Conservation (phyloP, 2,329 filamentous ascomycete genomes). For the Cryphonectria carpinicola region DNA sequence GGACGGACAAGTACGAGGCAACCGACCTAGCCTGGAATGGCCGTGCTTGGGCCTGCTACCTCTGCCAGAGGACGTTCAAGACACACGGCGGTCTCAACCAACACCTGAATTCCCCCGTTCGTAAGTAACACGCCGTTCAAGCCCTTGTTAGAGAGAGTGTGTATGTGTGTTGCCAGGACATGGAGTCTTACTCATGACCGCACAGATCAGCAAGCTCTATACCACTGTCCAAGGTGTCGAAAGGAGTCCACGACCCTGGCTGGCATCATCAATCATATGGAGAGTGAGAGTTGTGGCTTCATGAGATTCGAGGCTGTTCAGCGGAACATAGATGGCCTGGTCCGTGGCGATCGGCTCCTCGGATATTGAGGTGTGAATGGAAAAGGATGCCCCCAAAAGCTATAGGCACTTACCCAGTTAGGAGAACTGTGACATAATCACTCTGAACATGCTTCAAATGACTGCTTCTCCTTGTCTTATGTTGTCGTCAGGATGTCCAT, state of each 20-base stretch:
- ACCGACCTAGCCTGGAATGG: constrained; percentile 50
- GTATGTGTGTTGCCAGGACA: not conserved
- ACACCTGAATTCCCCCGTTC: constrained; percentile 58
- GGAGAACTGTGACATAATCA: not conserved
- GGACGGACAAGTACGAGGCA: constrained; percentile 41
- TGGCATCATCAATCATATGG: constrained; percentile 46
- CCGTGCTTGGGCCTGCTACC: constrained; percentile 52
- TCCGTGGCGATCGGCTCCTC: constrained; percentile 29
- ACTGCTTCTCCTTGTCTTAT: not conserved
- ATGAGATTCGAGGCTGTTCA: constrained; percentile 45
- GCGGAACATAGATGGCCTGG: constrained; percentile 31
- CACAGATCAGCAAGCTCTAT: constrained; percentile 43
- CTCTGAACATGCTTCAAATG: not conserved
- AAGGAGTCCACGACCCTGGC: constrained; percentile 46
- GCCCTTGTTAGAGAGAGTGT: not conserved
- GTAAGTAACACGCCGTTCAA: constrained; percentile 42
- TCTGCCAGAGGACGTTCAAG: constrained; percentile 54
- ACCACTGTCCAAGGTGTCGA: constrained; percentile 47
- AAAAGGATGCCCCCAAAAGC: not conserved
- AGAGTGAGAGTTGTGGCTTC: constrained; percentile 47
- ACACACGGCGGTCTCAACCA: constrained; percentile 45
- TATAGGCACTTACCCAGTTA: no score
- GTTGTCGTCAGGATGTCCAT: not conserved
- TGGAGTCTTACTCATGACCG: constrained; percentile 37
- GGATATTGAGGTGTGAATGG: not conserved